Base-by-base conservation (phyloP, 805 yeast species). In the Dipodascus albidus region DNA sequence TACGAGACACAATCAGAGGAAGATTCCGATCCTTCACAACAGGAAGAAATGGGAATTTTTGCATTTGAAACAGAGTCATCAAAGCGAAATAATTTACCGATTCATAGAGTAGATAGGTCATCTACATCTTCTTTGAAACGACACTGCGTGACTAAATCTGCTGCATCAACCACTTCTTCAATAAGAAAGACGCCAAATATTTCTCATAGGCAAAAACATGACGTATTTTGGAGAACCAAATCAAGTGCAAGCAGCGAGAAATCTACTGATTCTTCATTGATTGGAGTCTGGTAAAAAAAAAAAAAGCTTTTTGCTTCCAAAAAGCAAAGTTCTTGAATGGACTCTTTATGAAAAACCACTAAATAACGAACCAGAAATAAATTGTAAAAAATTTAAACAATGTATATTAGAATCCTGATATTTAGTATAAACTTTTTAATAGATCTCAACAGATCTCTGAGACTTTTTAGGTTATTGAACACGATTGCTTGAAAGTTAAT, bases 221-320 rank as follows among this genome's bases (percentile, higher is more conserved):
- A 38, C n/a, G 8, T 19, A 38, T 38, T 38, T 38, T 38, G 44
- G 44, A 4, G 44, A 38, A 38, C 44, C 9, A 38, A 38, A 38
- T 38, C 44, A 14, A 38, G 20, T 38, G 44, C 44, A n/a, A 38
- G 44, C n/a, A 38, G 44, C n/a, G 44, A 38, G 20, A 38, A 38
- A 19, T 38, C 44, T 17, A 38, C 44, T 14, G 44, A 38, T 38
- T 38, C 44, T 38, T 38, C 44, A n/a, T 17, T 38, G 20, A 38
- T 38, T 17, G 44, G 44, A 14, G 44, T 38, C 3, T 38, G 44
- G 44, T 38, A 27, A 11, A 6, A n/a, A n/a, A n/a, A n/a, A n/a
- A n/a, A n/a, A n/a, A n/a, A n/a, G n/a, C n/a, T n/a, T n/a, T n/a
- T n/a, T n/a, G n/a, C n/a, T n/a, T n/a, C n/a, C n/a, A n/a, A n/a